Evolutionary conservation across 306 rosid species (phyloP).

Genomic region (Ormosia emarginata): DNA sequence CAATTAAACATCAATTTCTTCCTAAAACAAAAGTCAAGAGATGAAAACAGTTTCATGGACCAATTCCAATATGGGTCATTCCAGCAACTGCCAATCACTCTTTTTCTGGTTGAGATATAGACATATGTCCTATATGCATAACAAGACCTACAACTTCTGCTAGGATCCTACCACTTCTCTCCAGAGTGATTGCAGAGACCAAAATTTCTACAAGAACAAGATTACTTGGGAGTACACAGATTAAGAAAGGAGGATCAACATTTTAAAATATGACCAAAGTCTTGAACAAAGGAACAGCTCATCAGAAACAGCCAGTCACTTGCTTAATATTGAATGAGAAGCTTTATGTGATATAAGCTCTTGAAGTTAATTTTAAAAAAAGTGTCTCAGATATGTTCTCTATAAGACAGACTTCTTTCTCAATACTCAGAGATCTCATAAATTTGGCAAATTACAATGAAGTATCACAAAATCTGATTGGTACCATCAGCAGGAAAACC

Average conservation of each 20-base stretch:
- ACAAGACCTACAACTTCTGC: constrained; percentile 10
- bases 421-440: background rate
- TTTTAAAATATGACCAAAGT: background rate
- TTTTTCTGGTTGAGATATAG: background rate
- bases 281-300: background rate
- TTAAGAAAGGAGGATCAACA: constrained; percentile 9
- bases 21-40: constrained; percentile 1
- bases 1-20: constrained; percentile 3
- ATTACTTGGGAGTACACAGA: background rate
- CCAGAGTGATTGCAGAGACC: background rate
- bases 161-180: background rate
- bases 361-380: background rate
- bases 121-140: background rate
- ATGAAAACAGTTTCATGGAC: background rate
- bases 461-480: background rate
- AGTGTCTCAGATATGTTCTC: background rate
- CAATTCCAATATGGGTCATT: background rate
- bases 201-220: background rate
- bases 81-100: constrained; percentile 17
- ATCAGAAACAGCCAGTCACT: constrained; percentile 2
- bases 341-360: background rate
- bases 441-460: constrained; percentile 1
- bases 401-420: background rate
- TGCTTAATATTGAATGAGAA: constrained; percentile 1
- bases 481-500: background rate